Evolutionary conservation across 2,329 filamentous ascomycete species (phyloP).

Genomic region (Aspergillus glaucus): DNA sequence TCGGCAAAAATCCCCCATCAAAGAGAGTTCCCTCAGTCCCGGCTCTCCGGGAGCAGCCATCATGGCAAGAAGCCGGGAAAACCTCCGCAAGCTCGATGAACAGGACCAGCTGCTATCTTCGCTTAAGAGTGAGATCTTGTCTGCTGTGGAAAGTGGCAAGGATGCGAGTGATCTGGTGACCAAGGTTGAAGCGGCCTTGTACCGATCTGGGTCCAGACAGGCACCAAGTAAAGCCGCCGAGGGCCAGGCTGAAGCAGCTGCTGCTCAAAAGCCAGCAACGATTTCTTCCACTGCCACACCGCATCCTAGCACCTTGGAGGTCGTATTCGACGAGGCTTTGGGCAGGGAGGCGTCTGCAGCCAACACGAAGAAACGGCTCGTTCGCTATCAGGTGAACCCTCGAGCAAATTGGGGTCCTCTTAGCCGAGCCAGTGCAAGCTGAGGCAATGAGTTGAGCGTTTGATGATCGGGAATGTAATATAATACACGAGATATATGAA

Average conservation of each 20-base stretch:
- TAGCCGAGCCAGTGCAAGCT: slow-evolving; percentile 37
- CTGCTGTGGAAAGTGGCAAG: slow-evolving; percentile 26
- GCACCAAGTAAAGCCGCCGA: slow-evolving; percentile 2
- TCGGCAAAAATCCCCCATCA: slow-evolving; percentile 71
- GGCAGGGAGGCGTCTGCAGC: slow-evolving; percentile 54
- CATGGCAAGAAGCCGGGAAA: slow-evolving; percentile 44
- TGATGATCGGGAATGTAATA: not conserved
- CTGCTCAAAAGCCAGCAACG: not conserved
- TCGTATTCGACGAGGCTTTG: slow-evolving; percentile 74
- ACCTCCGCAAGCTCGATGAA: slow-evolving; percentile 21
- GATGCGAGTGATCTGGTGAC: slow-evolving; percentile 35
- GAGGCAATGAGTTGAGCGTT: not conserved
- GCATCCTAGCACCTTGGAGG: slow-evolving; percentile 45
- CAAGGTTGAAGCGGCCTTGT: slow-evolving; percentile 41
- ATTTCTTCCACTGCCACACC: slow-evolving; percentile 7
- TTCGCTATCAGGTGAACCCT: slow-evolving; percentile 87
- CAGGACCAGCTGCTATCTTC: slow-evolving; percentile 25
- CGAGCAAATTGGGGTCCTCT: slow-evolving; percentile 91
- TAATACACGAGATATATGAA: not conserved
- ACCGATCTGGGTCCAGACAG: slow-evolving; percentile 27
- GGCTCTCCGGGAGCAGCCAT: slow-evolving; percentile 68
- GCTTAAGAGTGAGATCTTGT: slow-evolving; percentile 33
- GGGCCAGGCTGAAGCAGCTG: not conserved
- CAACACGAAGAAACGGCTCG: slow-evolving; percentile 58
- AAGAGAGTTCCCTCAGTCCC: slow-evolving; percentile 62